Conservation (phyloP, 768 basidiomycete species). For the Leccinum imitatum region DNA sequence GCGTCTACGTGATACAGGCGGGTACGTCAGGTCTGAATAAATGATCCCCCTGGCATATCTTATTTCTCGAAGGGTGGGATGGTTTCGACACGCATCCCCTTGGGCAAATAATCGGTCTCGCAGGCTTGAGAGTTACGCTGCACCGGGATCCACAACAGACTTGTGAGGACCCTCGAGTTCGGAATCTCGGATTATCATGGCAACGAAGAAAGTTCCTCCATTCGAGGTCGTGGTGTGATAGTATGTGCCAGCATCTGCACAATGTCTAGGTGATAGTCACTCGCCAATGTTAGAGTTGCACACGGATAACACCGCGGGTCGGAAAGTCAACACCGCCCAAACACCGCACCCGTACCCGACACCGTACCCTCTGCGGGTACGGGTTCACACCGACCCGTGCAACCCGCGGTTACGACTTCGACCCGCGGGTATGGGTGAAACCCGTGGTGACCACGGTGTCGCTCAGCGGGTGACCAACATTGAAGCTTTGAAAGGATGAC, state of each 20-base stretch:
- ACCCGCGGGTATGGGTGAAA: too few species aligned
- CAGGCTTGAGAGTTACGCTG: not conserved
- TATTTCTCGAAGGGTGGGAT: not conserved
- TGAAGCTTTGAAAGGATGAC: too few species aligned
- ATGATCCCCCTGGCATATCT: not conserved
- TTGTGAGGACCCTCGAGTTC: not conserved
- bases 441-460: too few species aligned
- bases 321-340: too few species aligned
- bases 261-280: not conserved
- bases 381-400: too few species aligned
- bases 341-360: too few species aligned
- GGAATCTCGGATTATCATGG: not conserved
- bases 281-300: too few species aligned
- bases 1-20: constrained; percentile 8
- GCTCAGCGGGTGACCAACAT: too few species aligned
- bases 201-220: not conserved
- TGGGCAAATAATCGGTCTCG: constrained; percentile 2
- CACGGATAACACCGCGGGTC: too few species aligned
- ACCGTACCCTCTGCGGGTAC: too few species aligned
- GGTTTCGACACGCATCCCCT: not conserved
- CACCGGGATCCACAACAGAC: not conserved
- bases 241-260: not conserved
- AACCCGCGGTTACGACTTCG: too few species aligned
- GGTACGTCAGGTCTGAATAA: not conserved
- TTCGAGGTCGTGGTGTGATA: not conserved